A percentile compares a stretch with the other conserved stretches of the same genome.
Conservation (phyloP, 139 green algal genomes). For the Mychonastes homosphaera region DNA sequence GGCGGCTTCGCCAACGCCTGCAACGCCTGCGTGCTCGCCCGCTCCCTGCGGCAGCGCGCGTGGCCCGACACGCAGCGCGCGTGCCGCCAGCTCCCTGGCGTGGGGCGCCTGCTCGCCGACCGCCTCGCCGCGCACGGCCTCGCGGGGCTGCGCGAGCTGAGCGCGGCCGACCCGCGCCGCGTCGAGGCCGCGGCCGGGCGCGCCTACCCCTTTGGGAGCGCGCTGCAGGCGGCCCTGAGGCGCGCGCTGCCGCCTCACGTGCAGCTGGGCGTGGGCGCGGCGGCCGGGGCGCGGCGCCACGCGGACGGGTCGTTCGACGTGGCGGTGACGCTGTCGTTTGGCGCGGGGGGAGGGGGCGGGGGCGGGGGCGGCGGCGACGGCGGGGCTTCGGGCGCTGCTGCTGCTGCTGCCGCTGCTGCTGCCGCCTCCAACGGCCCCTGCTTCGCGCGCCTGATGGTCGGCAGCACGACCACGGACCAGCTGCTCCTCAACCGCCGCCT, state of each 20-base stretch:
- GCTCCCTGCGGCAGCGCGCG: constrained; percentile 33
- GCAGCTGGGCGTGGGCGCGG: constrained; percentile 11
- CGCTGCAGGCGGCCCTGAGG: constrained; percentile 30
- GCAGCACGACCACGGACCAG: constrained; percentile 44
- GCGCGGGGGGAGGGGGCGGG: not conserved
- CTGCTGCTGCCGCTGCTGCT: too few species aligned
- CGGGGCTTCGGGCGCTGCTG: too few species aligned
- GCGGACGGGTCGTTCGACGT: constrained; percentile 1
- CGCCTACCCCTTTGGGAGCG: constrained; percentile 56
- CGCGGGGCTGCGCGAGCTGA: constrained; percentile 23
- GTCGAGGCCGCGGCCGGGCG: constrained; percentile 48
- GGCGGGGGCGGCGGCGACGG: not conserved
- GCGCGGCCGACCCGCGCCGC: constrained; percentile 31
- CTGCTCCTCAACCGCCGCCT: constrained; percentile 47
- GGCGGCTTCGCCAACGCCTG: too few species aligned
- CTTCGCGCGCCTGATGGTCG: constrained; percentile 46
- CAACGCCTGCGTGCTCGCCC: constrained; percentile 32
- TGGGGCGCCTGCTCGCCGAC: constrained; percentile 30
- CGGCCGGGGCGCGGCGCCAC: not conserved
- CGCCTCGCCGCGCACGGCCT: constrained; percentile 39
- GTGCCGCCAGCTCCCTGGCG: constrained; percentile 34
- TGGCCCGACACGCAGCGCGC: constrained; percentile 38
- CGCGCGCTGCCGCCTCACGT: constrained; percentile 29
- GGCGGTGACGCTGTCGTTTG: not conserved
- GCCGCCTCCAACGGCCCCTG: not conserved